Conservation (phyloP, 306 rosid genomes). For the Carpinus fangiana region DNA sequence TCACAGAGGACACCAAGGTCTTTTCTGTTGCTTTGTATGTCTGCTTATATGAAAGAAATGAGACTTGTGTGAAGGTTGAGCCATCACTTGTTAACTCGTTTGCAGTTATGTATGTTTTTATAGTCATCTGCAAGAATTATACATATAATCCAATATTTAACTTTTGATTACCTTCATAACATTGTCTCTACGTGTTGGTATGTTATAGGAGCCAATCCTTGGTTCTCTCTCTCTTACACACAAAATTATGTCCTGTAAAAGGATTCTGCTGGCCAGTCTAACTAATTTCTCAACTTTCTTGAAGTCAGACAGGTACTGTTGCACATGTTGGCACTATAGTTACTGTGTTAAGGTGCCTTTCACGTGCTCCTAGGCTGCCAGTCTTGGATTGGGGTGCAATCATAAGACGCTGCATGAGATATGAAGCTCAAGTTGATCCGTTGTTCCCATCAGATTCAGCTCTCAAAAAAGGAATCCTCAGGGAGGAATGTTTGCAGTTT, state of each 20-base stretch:
- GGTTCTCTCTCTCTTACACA: neutral
- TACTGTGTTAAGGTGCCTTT: constrained; percentile 75
- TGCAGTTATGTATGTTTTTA: constrained; percentile 1
- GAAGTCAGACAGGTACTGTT: constrained; percentile 48
- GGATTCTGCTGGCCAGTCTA: constrained; percentile 5
- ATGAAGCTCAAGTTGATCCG: constrained; percentile 53
- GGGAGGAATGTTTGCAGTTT: constrained; percentile 75
- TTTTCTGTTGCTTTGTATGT: neutral
- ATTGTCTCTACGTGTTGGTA: neutral
- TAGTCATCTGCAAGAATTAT: neutral
- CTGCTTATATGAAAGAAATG: neutral
- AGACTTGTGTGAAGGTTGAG: neutral
- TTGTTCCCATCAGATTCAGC: constrained; percentile 38
- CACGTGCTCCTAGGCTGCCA: constrained; percentile 92
- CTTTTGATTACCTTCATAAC: neutral
- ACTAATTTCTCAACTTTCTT: constrained; percentile 30
- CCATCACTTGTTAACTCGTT: neutral
- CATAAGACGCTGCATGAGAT: constrained; percentile 86
- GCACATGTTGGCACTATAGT: constrained; percentile 40
- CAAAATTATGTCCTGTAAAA: neutral
- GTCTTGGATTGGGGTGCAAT: constrained; percentile 83
- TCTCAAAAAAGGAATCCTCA: constrained; percentile 53
- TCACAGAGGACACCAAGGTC: neutral
- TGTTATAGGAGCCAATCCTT: neutral
- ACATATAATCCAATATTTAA: neutral